A percentile compares a stretch with the other conserved stretches of the same genome.
These are phyloP conservation scores for Carex arenaria DNA, from an alignment of 202 grass and related monocot species.

Conservation along the genomic window DNA sequence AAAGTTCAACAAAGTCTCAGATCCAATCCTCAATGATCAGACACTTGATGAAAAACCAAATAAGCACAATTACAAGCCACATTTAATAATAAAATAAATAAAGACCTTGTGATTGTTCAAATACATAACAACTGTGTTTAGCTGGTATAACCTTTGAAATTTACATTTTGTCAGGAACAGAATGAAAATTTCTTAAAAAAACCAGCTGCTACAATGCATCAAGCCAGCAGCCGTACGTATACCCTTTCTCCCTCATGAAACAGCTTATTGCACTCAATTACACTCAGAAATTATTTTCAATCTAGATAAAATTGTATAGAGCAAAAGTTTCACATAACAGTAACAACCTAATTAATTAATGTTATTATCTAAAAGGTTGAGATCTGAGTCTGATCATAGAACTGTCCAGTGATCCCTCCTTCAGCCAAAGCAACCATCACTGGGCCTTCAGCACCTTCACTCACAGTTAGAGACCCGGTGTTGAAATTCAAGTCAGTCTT, in stretches of 20 bases:
- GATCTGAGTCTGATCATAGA: too few species aligned
- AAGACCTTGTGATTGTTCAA: not conserved
- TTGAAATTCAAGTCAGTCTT: constrained; percentile 21
- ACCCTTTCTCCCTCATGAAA: too few species aligned
- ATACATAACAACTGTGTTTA: not conserved
- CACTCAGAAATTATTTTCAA: too few species aligned
- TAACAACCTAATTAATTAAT: too few species aligned
- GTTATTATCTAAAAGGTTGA: not conserved
- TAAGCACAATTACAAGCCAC: not conserved
- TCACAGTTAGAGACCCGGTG: not conserved
- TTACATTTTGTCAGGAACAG: constrained; percentile 34
- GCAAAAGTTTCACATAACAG: too few species aligned
- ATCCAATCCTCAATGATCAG: constrained; percentile 89
- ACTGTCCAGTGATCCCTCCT: too few species aligned
- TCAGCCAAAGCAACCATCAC: too few species aligned
- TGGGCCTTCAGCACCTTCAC: too few species aligned
- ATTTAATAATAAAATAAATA: not conserved
- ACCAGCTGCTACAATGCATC: constrained; percentile 50
- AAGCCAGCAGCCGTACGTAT: too few species aligned
- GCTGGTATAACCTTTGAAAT: not conserved
- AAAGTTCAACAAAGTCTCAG: constrained; percentile 52
- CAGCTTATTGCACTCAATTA: too few species aligned
- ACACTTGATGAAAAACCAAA: constrained; percentile 27
- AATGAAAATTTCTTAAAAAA: constrained; percentile 74
- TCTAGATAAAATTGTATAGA: too few species aligned